Evolutionary conservation across 768 basidiomycete species (phyloP), one percentile per base, ranked within the genome.

Genomic region (Tricholoma hemisulphureum): DNA sequence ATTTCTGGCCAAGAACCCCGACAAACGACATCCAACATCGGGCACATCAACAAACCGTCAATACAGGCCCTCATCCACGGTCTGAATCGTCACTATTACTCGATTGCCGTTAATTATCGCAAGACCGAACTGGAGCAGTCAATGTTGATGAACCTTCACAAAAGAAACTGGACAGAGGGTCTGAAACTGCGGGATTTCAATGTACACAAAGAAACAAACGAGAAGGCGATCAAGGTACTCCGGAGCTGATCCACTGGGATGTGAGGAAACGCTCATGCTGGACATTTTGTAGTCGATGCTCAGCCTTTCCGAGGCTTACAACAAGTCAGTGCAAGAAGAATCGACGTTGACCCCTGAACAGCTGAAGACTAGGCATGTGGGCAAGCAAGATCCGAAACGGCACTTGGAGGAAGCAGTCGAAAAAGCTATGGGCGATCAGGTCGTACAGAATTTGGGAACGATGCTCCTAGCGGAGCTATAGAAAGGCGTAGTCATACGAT

Each of bases 141-240:
- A 16, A 99, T 99, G 97, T 75, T 99, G 63, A 93, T 98, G 90
- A 99, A 98, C 72, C 77, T 99, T 65, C 97, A 99, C 79, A 98
- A 98, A 74, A 82, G 94, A 66, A 96, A 97, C 69, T 99, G 97
- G 97, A 98, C 97, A 2, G 95, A 98, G 72, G 97, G 96, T 1
- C 77, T 99, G 63, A 93, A 91, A 70, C 73, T 99, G 68, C 82
- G 87, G 39, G 95, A 98, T 74, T 98, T 98, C 74, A 83, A 89
- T 73, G 74, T 82, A 54, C 92, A 95, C 73, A 93, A 95, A 68
- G 85, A 91, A 72, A 77, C 77, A 28, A 98, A 98, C 66, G 95
- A 98, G 76, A 88, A 86, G 67, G 88, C 91, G 28, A 94, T 99
- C 79, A 95, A 97, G 85, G 96, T 95, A 68, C 59, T 83, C 7